Evolutionary conservation across 345 rosid genomes (phyloP).

Genomic region (Euphorbia lathyris): DNA sequence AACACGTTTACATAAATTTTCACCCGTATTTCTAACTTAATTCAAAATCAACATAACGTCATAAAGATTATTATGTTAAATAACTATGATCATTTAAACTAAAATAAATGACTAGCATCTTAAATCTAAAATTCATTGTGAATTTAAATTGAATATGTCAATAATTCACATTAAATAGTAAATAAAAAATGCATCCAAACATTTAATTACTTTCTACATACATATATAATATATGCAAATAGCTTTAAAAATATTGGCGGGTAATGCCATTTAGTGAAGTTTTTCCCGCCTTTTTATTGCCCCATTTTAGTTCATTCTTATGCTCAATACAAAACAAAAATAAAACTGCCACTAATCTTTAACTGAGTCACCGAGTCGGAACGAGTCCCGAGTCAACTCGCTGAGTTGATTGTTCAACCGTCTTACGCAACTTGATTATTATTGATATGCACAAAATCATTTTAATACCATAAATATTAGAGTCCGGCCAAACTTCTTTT

Average conservation of each 20-base stretch:
- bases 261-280: slow-evolving; percentile 7
- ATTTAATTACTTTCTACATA: neutral
- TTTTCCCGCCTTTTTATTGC: slow-evolving; percentile 4
- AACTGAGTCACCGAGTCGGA: neutral
- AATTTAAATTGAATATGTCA: neutral
- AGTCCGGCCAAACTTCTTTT: neutral
- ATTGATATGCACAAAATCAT: neutral
- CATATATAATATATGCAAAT: neutral
- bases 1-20: too few species aligned
- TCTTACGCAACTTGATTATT: neutral
- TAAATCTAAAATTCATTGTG: too few species aligned
- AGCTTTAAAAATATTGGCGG: slow-evolving; percentile 15
- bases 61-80: too few species aligned
- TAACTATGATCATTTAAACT: too few species aligned
- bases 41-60: too few species aligned
- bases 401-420: neutral
- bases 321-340: neutral
- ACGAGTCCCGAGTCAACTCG: slow-evolving; percentile 6
- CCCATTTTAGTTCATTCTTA: neutral
- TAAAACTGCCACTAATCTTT: neutral
- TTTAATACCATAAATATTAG: neutral
- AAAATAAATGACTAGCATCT: too few species aligned
- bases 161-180: neutral
- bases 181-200: neutral
- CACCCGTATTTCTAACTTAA: too few species aligned